Conservation (phyloP, 108 stramenopile species). For the Asterionellopsis glacialis region DNA sequence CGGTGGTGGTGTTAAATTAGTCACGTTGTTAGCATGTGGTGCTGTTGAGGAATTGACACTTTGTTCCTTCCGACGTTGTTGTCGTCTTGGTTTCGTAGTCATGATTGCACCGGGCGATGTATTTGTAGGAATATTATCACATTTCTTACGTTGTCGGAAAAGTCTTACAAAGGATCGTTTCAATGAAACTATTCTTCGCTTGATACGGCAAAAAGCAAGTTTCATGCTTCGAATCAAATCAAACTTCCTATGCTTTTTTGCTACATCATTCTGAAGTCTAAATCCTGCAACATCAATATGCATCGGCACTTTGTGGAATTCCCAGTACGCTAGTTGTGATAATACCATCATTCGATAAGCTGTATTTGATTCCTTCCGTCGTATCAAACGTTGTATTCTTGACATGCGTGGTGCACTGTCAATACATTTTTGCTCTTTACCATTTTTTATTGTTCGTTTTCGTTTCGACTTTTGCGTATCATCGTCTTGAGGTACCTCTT, state of each 20-base stretch:
- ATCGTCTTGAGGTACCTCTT: no score
- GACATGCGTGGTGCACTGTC: no score
- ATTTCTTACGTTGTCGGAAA: slow-evolving; percentile 3
- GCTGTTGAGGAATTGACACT: neutral
- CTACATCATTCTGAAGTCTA: neutral
- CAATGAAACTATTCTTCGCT: neutral
- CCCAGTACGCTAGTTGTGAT: slow-evolving; percentile 33
- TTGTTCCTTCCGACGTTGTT: neutral
- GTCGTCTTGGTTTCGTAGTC: neutral
- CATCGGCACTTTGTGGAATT: slow-evolving; percentile 28
- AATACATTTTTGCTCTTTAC: no score
- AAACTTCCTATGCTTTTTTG: neutral
- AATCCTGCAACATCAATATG: neutral
- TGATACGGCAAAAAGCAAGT: neutral
- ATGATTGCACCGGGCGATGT: neutral
- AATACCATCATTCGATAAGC: slow-evolving; percentile 45
- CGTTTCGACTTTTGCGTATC: no score
- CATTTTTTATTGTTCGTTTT: no score
- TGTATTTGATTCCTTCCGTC: neutral
- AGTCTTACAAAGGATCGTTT: slow-evolving; percentile 5
- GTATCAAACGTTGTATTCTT: neutral
- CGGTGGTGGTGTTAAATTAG: neutral
- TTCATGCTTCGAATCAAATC: slow-evolving; percentile 9
- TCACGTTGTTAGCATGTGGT: no score
- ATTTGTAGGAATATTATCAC: neutral